Conservation (phyloP, 768 basidiomycete species). For the Amanita inopinata region DNA sequence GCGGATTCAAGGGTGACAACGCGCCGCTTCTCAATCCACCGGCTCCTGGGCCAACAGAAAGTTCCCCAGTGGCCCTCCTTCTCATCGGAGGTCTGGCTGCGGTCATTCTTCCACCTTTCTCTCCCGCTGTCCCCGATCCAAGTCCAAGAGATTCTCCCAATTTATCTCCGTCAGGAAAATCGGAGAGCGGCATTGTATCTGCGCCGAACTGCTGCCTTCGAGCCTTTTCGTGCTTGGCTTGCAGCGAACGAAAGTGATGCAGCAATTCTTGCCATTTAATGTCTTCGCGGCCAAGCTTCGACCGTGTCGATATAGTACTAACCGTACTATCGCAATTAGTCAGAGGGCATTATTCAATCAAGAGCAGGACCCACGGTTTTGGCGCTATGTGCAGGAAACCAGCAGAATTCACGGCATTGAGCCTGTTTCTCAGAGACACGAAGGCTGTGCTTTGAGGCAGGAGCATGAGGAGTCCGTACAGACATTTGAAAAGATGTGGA, state of each 20-base stretch:
- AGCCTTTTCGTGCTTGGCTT: constrained; percentile 87
- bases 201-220: constrained; percentile 68
- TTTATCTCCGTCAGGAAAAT: constrained; percentile 37
- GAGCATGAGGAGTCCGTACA: constrained; percentile 95
- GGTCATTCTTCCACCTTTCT: constrained; percentile 18
- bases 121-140: constrained; percentile 15
- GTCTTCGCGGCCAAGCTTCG: constrained; percentile 75
- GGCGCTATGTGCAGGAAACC: constrained; percentile 90
- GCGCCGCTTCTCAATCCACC: constrained; percentile 32
- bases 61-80: constrained; percentile 53
- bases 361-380: constrained; percentile 49
- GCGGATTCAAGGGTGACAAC: constrained; percentile 68
- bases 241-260: constrained; percentile 83
- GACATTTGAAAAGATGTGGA: constrained; percentile 93
- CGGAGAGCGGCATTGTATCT: constrained; percentile 44
- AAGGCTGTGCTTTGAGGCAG: constrained; percentile 96
- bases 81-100: constrained; percentile 38
- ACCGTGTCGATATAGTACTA: constrained; percentile 43
- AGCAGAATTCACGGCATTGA: constrained; percentile 91
- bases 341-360: not conserved
- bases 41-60: constrained; percentile 20
- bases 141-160: constrained; percentile 20
- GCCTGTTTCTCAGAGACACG: constrained; percentile 83
- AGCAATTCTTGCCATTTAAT: constrained; percentile 98
- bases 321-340: constrained; percentile 16